These are phyloP conservation scores for Clavispora carvajalis DNA, from an alignment of 805 yeast species.

Conservation along the genomic window DNA sequence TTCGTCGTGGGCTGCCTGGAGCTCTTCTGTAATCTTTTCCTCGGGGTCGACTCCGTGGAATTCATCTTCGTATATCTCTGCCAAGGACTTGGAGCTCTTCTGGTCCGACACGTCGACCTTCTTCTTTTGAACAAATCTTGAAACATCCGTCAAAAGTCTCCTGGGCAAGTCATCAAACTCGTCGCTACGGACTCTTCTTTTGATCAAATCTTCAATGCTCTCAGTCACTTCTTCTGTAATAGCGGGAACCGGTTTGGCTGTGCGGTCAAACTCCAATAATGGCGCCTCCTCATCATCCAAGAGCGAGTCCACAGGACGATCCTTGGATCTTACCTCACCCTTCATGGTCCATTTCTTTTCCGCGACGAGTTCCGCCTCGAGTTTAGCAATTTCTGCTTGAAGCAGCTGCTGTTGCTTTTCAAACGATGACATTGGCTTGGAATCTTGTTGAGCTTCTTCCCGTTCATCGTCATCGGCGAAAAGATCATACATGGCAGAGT, in stretches of 20 bases:
- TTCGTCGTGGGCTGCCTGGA: constrained; percentile 72
- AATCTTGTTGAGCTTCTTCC: constrained; percentile 12
- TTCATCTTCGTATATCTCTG: constrained; percentile 89
- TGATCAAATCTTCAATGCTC: constrained; percentile 80
- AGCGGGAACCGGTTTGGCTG: constrained; percentile 93
- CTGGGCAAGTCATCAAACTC: constrained; percentile 83
- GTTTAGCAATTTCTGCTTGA: constrained; percentile 67
- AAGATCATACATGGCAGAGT: constrained; percentile 58
- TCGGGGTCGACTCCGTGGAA: constrained; percentile 44
- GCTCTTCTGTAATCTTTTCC: constrained; percentile 54
- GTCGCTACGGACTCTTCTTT: constrained; percentile 67
- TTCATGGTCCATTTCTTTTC: constrained; percentile 91
- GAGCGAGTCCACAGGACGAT: constrained; percentile 80
- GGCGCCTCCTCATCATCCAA: constrained; percentile 52
- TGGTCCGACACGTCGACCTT: constrained; percentile 73
- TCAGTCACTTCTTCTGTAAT: constrained; percentile 87
- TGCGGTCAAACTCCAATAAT: constrained; percentile 83
- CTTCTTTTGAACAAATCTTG: constrained; percentile 43
- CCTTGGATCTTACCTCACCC: constrained; percentile 82
- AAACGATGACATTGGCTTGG: constrained; percentile 57
- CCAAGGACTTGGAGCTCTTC: constrained; percentile 81
- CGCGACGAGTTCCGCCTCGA: constrained; percentile 85
- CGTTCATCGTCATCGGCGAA: constrained; percentile 40
- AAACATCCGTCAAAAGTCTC: constrained; percentile 61
- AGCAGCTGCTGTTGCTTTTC: constrained; percentile 78